Base-by-base conservation (phyloP, 257 asterid species). In the Cynanchum wilfordii region DNA sequence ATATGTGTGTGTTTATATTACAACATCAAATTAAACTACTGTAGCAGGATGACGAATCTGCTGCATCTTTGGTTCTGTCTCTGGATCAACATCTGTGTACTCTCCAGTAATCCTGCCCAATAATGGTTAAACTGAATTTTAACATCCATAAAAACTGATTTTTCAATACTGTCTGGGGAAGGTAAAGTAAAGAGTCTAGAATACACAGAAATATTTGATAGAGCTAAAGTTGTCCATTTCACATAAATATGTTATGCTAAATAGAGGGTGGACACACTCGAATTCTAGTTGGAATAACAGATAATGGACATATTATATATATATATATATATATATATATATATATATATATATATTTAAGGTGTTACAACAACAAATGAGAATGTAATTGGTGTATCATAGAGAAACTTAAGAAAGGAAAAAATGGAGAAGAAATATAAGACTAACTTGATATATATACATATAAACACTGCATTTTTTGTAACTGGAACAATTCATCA, bases 81-180 rank as follows among this genome's bases (percentile, higher is more conserved):
- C 49, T 27, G 25, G 4, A 20, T 86, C 95, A 59, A 84, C 49
- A 80, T 90, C 95, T 82, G 44, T 50, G 78, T 86, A 93, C 82
- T 86, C 91, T 50, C 97, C 97, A 0, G 96, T 90, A 66, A 82
- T 82, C 90, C 97, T 93, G 84, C 66, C 11, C 71, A 65, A 68
- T 27, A 65, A 68, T 49, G 24, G 22, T 25, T 16, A 54, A 79
- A 45, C 51, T 13, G 4, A 69, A 30, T 19, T 30, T 52, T 62
- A 29, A 56, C 8, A 6, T 33, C 57, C 22, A 7, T 29, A 59
- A 25, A 60, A 7, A 29, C 42, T 25, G 19, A 5, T 58, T n/a
- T 10, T 6, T 33, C 7, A 17, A 1, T 19, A 20, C 9, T 58
- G 64, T 57, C 2, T 22, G 63, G 11, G 63, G 17, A 30, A 24